Base-by-base conservation (phyloP, 805 yeast genomes). In the Deakozyma indianensis region DNA sequence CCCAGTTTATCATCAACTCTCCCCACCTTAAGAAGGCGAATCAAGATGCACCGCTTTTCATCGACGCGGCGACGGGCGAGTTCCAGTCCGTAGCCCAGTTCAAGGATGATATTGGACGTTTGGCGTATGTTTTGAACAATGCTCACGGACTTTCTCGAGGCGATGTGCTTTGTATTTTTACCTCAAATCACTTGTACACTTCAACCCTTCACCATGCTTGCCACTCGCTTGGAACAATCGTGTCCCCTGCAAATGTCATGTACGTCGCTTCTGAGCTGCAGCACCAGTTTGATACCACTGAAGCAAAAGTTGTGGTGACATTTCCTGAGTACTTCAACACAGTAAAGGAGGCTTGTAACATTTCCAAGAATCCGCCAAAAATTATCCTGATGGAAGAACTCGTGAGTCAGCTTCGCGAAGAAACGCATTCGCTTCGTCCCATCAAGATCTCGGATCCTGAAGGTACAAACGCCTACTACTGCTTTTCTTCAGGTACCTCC, bases 401-500 rank as follows among this genome's bases (percentile, higher is more conserved):
- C 16, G 38, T 32, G 18, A n/a, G 20, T 32, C 18, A 7, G 11
- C 18, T n/a, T 20, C 11, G 38, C 11, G 18, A 9, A 11, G 18
- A 32, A n/a, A 4, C 11, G 18, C 7, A 11, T 5, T 32, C 38
- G 11, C 38, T 7, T 20, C 9, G 18, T 5, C 38, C 38, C 9
- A 32, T 32, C 18, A n/a, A 32, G 16, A 7, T 32, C 5, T 14
- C 38, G 18, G 38, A 32, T 32, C 38, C 38, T 9, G 35, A 20
- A 9, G 23, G 35, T 11, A 48, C 51, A 23, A 50, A 45, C 16
- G 62, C 61, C 1, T 57, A 58, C 45, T 55, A 54, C 50, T 54
- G 59, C 51, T 57, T 60, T 46, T 59, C 62, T 4, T 52, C 57
- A 1, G 63, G 64, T 3, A 60, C 66, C 20, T 58, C 63, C n/a